Conservation (phyloP, 306 rosid genomes). For the Vigna nakashimae region DNA sequence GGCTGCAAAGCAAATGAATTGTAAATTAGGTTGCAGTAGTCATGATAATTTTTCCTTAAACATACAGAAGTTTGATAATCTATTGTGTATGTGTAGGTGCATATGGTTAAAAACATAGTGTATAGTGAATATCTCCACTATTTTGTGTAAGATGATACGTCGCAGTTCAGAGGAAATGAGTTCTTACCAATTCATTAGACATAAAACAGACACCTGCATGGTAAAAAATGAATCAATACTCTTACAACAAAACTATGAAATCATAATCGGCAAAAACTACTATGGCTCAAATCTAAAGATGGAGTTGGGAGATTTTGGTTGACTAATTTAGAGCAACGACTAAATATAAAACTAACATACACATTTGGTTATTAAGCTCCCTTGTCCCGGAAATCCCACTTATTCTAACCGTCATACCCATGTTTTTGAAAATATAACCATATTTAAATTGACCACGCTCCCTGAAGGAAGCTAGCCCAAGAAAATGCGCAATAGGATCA, state of each 20-base stretch:
- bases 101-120: not conserved
- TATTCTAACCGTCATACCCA: no score
- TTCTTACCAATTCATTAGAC: slow-evolving; percentile 95
- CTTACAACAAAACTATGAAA: slow-evolving; percentile 1
- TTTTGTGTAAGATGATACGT: slow-evolving; percentile 8
- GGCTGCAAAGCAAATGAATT: slow-evolving; percentile 67
- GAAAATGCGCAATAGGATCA: slow-evolving; percentile 13
- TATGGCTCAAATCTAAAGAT: no score
- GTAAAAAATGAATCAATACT: slow-evolving; percentile 37
- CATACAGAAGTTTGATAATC: slow-evolving; percentile 24
- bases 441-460: slow-evolving; percentile 32
- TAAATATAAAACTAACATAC: not conserved
- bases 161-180: slow-evolving; percentile 7
- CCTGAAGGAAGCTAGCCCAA: slow-evolving; percentile 14
- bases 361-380: no score
- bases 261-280: no score
- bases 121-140: slow-evolving; percentile 1
- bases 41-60: slow-evolving; percentile 17
- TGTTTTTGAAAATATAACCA: slow-evolving; percentile 11
- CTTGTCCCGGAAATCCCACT: no score
- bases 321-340: not conserved
- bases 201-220: slow-evolving; percentile 89
- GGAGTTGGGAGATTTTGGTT: no score
- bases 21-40: slow-evolving; percentile 32
- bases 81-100: not conserved